These are phyloP conservation scores for Agaricus subrufescens DNA, from an alignment of 768 basidiomycete genomes.

Conservation along the genomic window DNA sequence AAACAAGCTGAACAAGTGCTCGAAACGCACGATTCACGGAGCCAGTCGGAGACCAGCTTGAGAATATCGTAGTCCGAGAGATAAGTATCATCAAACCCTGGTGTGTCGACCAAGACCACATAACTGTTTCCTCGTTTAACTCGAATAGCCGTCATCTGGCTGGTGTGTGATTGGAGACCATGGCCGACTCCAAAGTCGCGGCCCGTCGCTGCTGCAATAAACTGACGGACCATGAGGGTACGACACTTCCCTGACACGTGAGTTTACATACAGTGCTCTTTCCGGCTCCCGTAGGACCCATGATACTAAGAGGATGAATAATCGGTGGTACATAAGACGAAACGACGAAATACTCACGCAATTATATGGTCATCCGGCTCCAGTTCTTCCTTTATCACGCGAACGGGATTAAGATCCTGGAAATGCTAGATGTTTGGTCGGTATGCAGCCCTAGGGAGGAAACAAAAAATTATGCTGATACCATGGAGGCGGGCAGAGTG, in stretches of 20 bases:
- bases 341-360: constrained; percentile 12
- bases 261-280: constrained; percentile 23
- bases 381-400: background rate
- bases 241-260: background rate
- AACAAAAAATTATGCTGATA: background rate
- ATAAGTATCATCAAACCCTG: constrained; percentile 22
- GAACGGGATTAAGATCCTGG: background rate
- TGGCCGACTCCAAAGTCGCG: constrained; percentile 18
- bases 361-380: constrained; percentile 15
- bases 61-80: constrained; percentile 19
- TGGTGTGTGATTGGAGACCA: constrained; percentile 19
- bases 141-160: constrained; percentile 14
- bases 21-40: constrained; percentile 18
- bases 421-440: background rate
- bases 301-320: constrained; percentile 15
- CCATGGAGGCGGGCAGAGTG: background rate
- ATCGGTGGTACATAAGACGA: background rate
- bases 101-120: constrained; percentile 22
- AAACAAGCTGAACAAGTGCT: background rate
- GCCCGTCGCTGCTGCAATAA: constrained; percentile 13
- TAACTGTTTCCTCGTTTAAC: background rate
- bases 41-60: constrained; percentile 20
- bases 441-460: background rate
- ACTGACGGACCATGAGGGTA: background rate
- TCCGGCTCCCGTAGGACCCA: constrained; percentile 26